Base-by-base conservation (phyloP, 805 yeast genomes). In the Starmerella tilneyi region DNA sequence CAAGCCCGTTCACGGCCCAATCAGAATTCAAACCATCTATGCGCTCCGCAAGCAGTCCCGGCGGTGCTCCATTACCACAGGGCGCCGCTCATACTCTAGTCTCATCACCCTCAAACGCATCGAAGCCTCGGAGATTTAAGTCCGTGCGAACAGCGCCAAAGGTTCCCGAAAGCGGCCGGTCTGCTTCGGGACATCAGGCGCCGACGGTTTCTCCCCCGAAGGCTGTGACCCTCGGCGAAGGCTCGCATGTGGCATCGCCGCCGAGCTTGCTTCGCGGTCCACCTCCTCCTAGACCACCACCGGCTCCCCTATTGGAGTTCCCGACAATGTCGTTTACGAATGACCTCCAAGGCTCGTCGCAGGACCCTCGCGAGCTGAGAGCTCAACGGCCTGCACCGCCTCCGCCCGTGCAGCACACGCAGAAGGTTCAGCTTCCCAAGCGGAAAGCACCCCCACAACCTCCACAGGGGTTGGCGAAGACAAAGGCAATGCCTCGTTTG, bases 271-370 rank as follows among this genome's bases (percentile, higher is more conserved):
- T 56, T 13, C 42, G 49, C n/a, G 59, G 56, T 4, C 57, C 64
- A 1, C 64, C 67, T 4, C 66, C 67, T 3, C 66, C 67, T 1
- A 50, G 67, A 19, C 67, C 67, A 1, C 63, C 66, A 3, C 67
- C 67, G 44, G 70, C 65, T 56, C 74, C 70, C 55, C 71, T 70
- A 51, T 64, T 63, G 13, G 66, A 64, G 1, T 65, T 61, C 11
- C 56, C 60, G 4, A 40, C 29, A 7, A 26, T 28, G 28, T 19
- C 49, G 21, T 35, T 15, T 30, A 35, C 39, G 3, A 35, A 24
- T 22, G 30, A 24, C 38, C 38, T 34, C 12, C 26, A 34, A 11
- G 27, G 26, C 17, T 9, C 32, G n/a, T 13, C 13, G 4, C 33
- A 27, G 23, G 41, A 37, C 17, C 17, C 23, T 17, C 26, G 32